A percentile compares a stretch with the other conserved stretches of the same genome.
phyloP scores from a whole-genome alignment of 2,329 filamentous ascomycete species.

The Parastagonospora avenae region DNA sequence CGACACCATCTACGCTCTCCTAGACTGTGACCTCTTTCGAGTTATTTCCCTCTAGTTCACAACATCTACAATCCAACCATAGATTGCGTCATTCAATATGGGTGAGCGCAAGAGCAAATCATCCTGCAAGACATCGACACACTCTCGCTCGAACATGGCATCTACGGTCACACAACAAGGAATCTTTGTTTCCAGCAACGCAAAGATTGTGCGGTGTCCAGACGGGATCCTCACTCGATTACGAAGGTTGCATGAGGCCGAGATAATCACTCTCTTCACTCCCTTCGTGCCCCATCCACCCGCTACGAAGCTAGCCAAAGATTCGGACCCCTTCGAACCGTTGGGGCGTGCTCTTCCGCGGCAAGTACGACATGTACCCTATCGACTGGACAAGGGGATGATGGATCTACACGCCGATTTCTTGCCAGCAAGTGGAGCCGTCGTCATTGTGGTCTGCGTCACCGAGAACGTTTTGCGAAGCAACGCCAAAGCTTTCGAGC shows the following conservation, averaged over 20 bases:
- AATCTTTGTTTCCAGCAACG: slow-evolving; percentile 19
- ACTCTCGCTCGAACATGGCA: slow-evolving; percentile 20
- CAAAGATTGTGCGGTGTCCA: slow-evolving; percentile 34
- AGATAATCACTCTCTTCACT: slow-evolving; percentile 53
- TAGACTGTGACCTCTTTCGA: slow-evolving; percentile 7
- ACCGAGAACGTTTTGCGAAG: slow-evolving; percentile 32
- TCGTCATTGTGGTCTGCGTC: slow-evolving; percentile 62
- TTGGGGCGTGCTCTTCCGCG: slow-evolving; percentile 68
- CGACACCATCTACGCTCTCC: slow-evolving; percentile 7
- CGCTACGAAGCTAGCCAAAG: slow-evolving; percentile 42
- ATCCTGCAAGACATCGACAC: slow-evolving; percentile 15
- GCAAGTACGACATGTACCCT: slow-evolving; percentile 73
- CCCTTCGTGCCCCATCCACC: slow-evolving; percentile 59
- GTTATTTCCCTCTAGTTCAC: not conserved
- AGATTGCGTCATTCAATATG: slow-evolving; percentile 15
- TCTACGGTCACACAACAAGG: slow-evolving; percentile 19
- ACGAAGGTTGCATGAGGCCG: slow-evolving; percentile 43
- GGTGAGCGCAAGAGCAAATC: slow-evolving; percentile 29
- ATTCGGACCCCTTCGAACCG: slow-evolving; percentile 72
- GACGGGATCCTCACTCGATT: slow-evolving; percentile 30
- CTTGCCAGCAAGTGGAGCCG: slow-evolving; percentile 62
- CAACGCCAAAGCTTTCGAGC: slow-evolving; percentile 31
- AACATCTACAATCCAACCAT: too few species aligned
- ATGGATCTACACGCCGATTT: slow-evolving; percentile 68
- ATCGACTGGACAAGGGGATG: slow-evolving; percentile 67